Base-by-base conservation (phyloP, 352 stramenopile species). In the Pseudoperonospora humuli region DNA sequence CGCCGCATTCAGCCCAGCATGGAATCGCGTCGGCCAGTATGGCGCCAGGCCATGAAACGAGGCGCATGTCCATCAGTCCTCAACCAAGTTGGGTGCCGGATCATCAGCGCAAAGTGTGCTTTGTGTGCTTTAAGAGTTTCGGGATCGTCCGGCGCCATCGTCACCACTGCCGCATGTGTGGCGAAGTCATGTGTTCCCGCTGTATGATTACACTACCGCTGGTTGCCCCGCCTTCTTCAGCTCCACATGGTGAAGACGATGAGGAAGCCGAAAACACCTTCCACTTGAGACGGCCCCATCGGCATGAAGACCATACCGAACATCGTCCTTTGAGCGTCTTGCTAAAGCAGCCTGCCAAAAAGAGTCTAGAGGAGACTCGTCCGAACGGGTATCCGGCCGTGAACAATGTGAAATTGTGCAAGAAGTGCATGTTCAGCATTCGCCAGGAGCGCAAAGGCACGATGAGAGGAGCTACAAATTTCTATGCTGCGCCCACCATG, bases 81-180 rank as follows among this genome's bases (percentile, higher is more conserved):
- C 61, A 66, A 27, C 54, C 70, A 7, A 75, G 55, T 44, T 85
- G 73, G 73, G 59, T 86, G 14, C 70, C 74, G 4, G 71, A 86
- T 28, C 52, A 66, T 34, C 54, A 79, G 37, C 67, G 71, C 21
- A 85, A 82, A 49, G 60, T 67, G 7, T 82, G 67, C 41, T 78
- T 68, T 39, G 69, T 78, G 39, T 87, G 75, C 34, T 72, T 84
- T 41, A 86, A 84, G 54, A 82, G 67, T 40, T 84, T 87, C 32
- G 56, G 70, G 1, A 63, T 82, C 34, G 50, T 86, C 23, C 69
- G 74, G 21, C 61, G 69, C 21, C 71, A 79, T 17, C 75, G 77
- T 1, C 77, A 89, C 41, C 72, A 86, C 49, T 87, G 77, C 34
- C 77, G 77, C 13, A 82, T 85, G 72, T 89, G 77, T 15, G 77